These are phyloP conservation scores for Pseudogymnoascus sp. DNA, from an alignment of 2,329 filamentous ascomycete genomes.

Conservation along the genomic window DNA sequence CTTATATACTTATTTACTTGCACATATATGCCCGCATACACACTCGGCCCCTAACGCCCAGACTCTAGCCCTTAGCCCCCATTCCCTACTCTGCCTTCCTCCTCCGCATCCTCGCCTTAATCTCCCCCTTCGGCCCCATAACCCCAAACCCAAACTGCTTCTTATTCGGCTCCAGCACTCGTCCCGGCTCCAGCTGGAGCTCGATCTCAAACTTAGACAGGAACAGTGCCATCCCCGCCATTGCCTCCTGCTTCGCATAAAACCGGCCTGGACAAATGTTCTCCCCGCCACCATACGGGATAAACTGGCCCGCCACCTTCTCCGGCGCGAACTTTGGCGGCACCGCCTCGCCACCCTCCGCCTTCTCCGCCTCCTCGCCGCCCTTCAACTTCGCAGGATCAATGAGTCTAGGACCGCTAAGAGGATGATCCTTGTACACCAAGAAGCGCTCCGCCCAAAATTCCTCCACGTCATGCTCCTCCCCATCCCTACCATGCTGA, in stretches of 20 bases:
- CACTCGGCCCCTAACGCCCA: not conserved
- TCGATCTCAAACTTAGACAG: constrained; percentile 32
- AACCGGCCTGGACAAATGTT: constrained; percentile 34
- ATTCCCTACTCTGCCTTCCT: constrained; percentile 6
- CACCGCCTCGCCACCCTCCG: not conserved
- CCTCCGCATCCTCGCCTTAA: constrained; percentile 20
- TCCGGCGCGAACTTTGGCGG: constrained; percentile 25
- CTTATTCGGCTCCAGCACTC: constrained; percentile 17
- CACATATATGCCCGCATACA: not conserved
- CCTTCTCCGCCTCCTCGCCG: not conserved
- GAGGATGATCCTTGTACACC: constrained; percentile 27
- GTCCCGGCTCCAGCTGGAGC: constrained; percentile 16
- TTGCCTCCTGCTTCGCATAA: constrained; percentile 34
- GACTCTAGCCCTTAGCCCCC: not conserved
- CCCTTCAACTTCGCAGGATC: constrained; percentile 16
- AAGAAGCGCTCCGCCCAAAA: constrained; percentile 36
- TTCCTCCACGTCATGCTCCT: constrained; percentile 25
- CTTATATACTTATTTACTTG: not conserved
- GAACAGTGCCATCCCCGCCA: constrained; percentile 29
- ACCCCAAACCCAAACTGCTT: constrained; percentile 22
- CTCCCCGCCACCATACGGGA: constrained; percentile 33
- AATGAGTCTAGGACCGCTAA: constrained; percentile 25
- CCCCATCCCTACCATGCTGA: constrained; percentile 19
- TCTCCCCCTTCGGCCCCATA: constrained; percentile 19
- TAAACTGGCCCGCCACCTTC: constrained; percentile 29